These are phyloP conservation scores for Colletotrichum ledebouriae DNA, from an alignment of 2,329 filamentous ascomycete genomes.

Conservation along the genomic window DNA sequence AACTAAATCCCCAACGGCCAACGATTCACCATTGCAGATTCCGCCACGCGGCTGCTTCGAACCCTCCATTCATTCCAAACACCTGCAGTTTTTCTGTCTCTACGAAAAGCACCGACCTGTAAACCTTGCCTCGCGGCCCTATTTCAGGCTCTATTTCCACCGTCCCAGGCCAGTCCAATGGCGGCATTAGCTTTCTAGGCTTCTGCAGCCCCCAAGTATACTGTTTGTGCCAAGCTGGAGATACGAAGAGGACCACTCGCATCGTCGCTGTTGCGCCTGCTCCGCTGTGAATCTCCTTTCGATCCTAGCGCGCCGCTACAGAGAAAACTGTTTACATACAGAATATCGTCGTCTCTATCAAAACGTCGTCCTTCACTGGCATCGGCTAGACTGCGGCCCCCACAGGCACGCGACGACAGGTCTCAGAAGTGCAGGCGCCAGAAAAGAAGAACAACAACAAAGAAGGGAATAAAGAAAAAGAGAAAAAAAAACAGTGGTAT, in stretches of 20 bases:
- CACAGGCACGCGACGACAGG: slow-evolving; percentile 37
- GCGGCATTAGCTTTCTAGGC: neutral
- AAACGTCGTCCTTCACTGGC: slow-evolving; percentile 18
- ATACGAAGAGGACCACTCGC: slow-evolving; percentile 14
- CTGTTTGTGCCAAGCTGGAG: neutral
- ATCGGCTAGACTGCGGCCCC: slow-evolving; percentile 18
- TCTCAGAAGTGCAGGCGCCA: neutral
- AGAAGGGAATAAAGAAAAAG: neutral
- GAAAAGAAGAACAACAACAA: neutral
- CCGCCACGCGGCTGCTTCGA: slow-evolving; percentile 10
- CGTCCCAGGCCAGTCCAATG: neutral
- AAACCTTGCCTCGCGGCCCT: neutral
- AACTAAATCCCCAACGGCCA: slow-evolving; percentile 1
- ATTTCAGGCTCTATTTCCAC: too few species aligned
- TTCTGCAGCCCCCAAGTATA: neutral
- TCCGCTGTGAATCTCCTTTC: slow-evolving; percentile 33
- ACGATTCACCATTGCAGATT: slow-evolving; percentile 8
- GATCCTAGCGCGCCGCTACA: slow-evolving; percentile 30
- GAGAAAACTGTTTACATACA: slow-evolving; percentile 34
- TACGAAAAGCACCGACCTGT: neutral
- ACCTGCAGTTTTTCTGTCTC: slow-evolving; percentile 13
- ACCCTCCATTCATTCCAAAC: slow-evolving; percentile 2
- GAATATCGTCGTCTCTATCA: slow-evolving; percentile 34
- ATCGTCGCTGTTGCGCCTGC: slow-evolving; percentile 15
- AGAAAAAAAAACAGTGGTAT: neutral